phyloP scores from a whole-genome alignment of 2,329 filamentous ascomycete genomes.

The Sporothrix mexicana region DNA sequence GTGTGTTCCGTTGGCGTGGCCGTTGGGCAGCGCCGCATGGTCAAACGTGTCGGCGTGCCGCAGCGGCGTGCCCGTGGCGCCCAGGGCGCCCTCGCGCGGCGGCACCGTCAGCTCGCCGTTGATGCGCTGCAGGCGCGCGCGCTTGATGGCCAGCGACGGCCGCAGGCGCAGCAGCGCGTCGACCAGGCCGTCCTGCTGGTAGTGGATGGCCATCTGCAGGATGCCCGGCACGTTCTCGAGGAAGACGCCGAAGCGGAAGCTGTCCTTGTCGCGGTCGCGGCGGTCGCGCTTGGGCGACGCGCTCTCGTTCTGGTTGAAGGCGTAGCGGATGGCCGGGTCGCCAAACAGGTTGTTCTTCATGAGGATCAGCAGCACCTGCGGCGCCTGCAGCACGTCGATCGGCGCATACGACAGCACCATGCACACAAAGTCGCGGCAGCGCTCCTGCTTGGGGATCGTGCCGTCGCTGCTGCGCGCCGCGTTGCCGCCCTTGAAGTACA shows the following conservation, averaged over 20 bases:
- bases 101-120: not conserved
- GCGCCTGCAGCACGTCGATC: not conserved
- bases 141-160: slow-evolving; percentile 10
- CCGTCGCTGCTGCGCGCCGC: not conserved
- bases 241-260: not conserved
- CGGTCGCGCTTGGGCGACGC: no score
- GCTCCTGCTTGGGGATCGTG: no score
- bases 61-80: no score
- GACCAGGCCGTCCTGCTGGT: slow-evolving; percentile 27
- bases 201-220: slow-evolving; percentile 29
- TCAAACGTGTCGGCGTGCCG: no score
- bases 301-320: no score
- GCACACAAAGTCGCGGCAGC: not conserved
- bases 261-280: no score
- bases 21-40: no score
- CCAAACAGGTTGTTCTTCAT: no score
- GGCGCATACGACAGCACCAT: not conserved
- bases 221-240: slow-evolving; percentile 8
- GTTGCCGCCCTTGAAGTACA: not conserved
- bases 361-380: not conserved
- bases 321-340: no score
- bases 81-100: no score
- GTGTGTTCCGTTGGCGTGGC: not conserved
- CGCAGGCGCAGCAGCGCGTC: slow-evolving; percentile 23
- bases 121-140: not conserved